Evolutionary conservation across 176 grass and related monocot species (phyloP).

Genomic region (Oryza meridionalis): DNA sequence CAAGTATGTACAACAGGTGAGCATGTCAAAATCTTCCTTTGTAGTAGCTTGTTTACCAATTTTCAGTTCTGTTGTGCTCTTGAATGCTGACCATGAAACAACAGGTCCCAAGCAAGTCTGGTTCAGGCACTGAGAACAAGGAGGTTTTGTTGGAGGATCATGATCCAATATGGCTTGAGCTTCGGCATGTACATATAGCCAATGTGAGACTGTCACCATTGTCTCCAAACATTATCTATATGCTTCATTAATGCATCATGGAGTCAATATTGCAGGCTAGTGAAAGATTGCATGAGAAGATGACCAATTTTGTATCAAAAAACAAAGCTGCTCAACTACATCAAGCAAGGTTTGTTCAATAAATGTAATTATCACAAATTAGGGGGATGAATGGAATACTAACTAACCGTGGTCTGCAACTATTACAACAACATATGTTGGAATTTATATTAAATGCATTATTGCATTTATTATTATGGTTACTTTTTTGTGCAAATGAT

Average conservation of each 20-base stretch:
- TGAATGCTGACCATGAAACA: conserved; percentile 27
- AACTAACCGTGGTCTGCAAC: neutral
- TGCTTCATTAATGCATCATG: conserved; percentile 1
- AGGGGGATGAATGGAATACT: neutral
- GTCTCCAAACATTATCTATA: conserved; percentile 1
- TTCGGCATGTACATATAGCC: conserved; percentile 80
- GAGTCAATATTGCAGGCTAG: conserved; percentile 58
- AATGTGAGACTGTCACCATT: conserved; percentile 57
- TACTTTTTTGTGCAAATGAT: neutral
- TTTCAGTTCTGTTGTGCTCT: conserved; percentile 2
- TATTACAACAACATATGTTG: neutral
- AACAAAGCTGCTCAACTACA: conserved; percentile 93
- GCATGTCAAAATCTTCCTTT: neutral
- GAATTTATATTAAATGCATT: neutral
- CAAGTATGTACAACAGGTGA: conserved; percentile 91
- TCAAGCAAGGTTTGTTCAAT: conserved; percentile 58
- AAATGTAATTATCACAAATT: neutral
- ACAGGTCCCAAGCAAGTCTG: conserved; percentile 71
- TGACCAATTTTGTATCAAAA: conserved; percentile 81
- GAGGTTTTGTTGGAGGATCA: conserved; percentile 92
- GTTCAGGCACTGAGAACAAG: conserved; percentile 67
- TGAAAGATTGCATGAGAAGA: conserved; percentile 83
- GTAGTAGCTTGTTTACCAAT: too few relatives aligned
- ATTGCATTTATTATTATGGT: neutral
- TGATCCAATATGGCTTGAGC: conserved; percentile 95